A percentile compares a stretch with the other conserved stretches of the same genome.
phyloP scores from a whole-genome alignment of 495 filamentous ascomycete genomes.

The Aspergillus nidulans region DNA sequence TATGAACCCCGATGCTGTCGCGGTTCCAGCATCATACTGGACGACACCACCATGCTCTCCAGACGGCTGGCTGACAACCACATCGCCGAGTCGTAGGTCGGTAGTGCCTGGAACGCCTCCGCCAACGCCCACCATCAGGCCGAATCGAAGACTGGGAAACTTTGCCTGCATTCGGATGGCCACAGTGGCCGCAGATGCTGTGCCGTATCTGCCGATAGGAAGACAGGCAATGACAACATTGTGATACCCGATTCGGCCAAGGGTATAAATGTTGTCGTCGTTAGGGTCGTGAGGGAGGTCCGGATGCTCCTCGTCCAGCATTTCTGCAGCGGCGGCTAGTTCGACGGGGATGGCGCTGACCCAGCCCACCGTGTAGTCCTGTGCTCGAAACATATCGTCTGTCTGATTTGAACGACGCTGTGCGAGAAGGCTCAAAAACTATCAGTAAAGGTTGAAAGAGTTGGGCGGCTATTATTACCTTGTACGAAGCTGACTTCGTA shows the following conservation, averaged over 20 bases:
- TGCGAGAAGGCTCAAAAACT: too few relatives aligned
- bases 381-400: neutral
- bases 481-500: neutral
- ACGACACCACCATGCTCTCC: conserved; percentile 17
- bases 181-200: conserved; percentile 21
- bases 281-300: conserved; percentile 3
- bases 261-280: conserved; percentile 29
- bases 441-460: too few relatives aligned
- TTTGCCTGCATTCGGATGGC: neutral
- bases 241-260: conserved; percentile 20
- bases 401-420: too few relatives aligned
- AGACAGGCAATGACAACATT: conserved; percentile 34
- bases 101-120: conserved; percentile 24
- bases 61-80: conserved; percentile 29
- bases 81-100: conserved; percentile 34
- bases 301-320: conserved; percentile 27
- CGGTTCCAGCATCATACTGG: conserved; percentile 40
- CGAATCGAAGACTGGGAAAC: conserved; percentile 24
- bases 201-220: conserved; percentile 24
- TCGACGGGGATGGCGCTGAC: conserved; percentile 33
- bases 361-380: conserved; percentile 31
- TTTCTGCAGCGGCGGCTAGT: conserved; percentile 22
- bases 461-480: neutral
- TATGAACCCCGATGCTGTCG: conserved; percentile 17
- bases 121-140: conserved; percentile 35